Conservation (phyloP, 345 rosid genomes). For the Citrus australasica region DNA sequence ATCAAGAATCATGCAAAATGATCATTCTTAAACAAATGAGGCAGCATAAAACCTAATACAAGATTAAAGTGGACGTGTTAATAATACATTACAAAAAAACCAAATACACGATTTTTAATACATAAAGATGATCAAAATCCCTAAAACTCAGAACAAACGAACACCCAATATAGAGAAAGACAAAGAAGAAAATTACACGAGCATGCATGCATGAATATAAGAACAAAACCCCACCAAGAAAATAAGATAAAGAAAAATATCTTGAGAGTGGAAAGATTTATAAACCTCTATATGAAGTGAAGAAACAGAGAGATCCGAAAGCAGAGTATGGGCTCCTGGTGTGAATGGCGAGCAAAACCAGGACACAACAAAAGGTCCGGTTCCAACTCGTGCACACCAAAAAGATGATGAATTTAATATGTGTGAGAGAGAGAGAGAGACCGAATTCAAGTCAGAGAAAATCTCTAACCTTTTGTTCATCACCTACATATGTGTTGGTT, state of each 20-base stretch:
- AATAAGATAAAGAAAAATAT: neutral
- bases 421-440: neutral
- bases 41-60: neutral
- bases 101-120: neutral
- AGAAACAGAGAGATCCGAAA: neutral
- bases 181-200: neutral
- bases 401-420: neutral
- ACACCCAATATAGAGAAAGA: neutral
- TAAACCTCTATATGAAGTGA: neutral
- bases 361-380: constrained; percentile 5
- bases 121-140: neutral
- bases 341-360: neutral
- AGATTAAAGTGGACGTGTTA: neutral
- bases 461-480: neutral
- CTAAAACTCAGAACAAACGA: neutral
- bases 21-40: neutral
- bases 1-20: neutral
- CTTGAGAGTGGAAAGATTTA: neutral
- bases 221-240: neutral
- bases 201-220: neutral
- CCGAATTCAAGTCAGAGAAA: neutral
- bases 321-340: neutral
- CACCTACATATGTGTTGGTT: neutral
- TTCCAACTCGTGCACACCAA: constrained; percentile 2
- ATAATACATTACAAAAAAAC: neutral